Conservation (phyloP, 495 filamentous ascomycete genomes). For the Immersiella caudata region DNA sequence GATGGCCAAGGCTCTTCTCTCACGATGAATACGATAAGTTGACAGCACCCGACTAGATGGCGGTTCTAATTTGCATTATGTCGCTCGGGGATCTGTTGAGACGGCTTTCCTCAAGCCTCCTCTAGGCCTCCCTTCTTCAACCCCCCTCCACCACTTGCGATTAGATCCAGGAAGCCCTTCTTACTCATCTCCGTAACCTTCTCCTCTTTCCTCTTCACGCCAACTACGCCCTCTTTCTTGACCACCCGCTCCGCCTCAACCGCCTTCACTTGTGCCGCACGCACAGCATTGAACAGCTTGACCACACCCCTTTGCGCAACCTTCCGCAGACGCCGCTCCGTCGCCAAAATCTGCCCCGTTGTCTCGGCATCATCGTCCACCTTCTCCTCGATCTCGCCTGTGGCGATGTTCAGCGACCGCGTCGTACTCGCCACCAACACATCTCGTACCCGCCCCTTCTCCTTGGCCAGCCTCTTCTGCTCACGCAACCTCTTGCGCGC, state of each 20-base stretch:
- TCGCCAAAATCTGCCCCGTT: constrained; percentile 65
- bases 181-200: constrained; percentile 92
- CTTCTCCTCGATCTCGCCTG: constrained; percentile 46
- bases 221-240: constrained; percentile 72
- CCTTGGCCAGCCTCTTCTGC: constrained; percentile 77
- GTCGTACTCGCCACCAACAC: constrained; percentile 60
- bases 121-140: constrained; percentile 54
- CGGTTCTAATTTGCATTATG: neutral
- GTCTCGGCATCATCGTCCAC: constrained; percentile 42
- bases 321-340: constrained; percentile 80
- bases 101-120: constrained; percentile 44
- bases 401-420: constrained; percentile 44
- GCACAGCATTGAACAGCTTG: constrained; percentile 93
- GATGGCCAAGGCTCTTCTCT: constrained; percentile 1
- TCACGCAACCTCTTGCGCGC: constrained; percentile 77
- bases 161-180: constrained; percentile 91
- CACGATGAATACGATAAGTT: neutral
- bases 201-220: constrained; percentile 73
- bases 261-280: constrained; percentile 85
- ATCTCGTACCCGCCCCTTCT: constrained; percentile 86
- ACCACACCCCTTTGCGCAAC: constrained; percentile 89
- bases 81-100: neutral
- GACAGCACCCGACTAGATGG: neutral
- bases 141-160: constrained; percentile 64
- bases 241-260: constrained; percentile 71